phyloP scores from a whole-genome alignment of 2,329 filamentous ascomycete genomes.

The Kalmusia sp. region DNA sequence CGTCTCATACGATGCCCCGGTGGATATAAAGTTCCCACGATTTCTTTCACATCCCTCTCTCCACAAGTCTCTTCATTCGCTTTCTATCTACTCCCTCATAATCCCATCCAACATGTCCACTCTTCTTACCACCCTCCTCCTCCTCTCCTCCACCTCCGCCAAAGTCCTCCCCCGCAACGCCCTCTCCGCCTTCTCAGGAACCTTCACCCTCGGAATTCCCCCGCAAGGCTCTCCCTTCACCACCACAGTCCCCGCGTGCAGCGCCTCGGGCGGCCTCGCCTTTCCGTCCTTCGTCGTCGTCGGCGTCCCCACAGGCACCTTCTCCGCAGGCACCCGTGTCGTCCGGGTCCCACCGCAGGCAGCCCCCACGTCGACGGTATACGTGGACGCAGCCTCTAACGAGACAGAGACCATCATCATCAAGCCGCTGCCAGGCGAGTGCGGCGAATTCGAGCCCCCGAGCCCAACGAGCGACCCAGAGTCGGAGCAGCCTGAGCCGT shows the following conservation, averaged over 20 bases:
- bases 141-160: too few species aligned
- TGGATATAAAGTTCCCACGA: too few species aligned
- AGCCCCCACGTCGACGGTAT: constrained; percentile 2
- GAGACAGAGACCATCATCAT: constrained; percentile 12
- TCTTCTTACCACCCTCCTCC: neutral
- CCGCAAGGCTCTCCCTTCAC: neutral
- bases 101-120: too few species aligned
- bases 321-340: constrained; percentile 9
- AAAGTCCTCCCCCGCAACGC: neutral
- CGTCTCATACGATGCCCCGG: too few species aligned
- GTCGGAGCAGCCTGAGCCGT: neutral
- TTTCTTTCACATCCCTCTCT: too few species aligned
- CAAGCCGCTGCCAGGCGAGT: constrained; percentile 10
- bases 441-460: constrained; percentile 1
- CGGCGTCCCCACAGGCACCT: constrained; percentile 9
- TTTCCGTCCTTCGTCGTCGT: constrained; percentile 11
- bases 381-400: constrained; percentile 4
- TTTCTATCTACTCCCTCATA: neutral
- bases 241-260: constrained; percentile 13
- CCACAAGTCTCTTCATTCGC: too few species aligned
- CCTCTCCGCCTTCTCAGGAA: neutral
- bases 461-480: neutral
- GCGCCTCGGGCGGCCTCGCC: constrained; percentile 1
- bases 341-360: constrained; percentile 13
- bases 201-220: constrained; percentile 11